phyloP scores from a whole-genome alignment of 139 green algal species.

The Picochlorum sp. region DNA sequence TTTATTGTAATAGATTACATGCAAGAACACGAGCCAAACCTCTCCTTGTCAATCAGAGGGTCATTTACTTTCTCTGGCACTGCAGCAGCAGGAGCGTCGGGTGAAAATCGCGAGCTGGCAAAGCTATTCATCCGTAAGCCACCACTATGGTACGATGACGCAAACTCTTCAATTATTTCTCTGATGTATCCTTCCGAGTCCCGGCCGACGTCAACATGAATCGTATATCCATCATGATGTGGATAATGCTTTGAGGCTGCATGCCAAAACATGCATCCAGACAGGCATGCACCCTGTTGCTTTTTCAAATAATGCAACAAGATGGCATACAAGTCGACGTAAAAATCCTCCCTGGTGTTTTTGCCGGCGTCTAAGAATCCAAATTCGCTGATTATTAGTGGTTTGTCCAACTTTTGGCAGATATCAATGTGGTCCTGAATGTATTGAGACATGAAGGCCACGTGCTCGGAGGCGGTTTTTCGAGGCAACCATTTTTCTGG shows the following conservation, averaged over 20 bases:
- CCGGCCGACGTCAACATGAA: constrained; percentile 30
- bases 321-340: neutral
- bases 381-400: constrained; percentile 52
- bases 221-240: constrained; percentile 55
- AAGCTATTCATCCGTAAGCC: neutral
- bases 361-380: constrained; percentile 32
- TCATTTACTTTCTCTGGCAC: neutral
- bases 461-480: constrained; percentile 12
- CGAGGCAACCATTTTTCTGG: constrained; percentile 50
- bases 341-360: constrained; percentile 1
- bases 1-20: neutral
- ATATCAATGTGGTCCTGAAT: constrained; percentile 29
- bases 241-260: constrained; percentile 37
- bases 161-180: neutral
- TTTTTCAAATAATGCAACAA: constrained; percentile 15
- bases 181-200: neutral
- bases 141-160: neutral
- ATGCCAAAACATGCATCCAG: constrained; percentile 41
- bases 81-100: neutral
- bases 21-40: neutral
- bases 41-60: constrained; percentile 2
- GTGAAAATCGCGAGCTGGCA: neutral
- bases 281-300: constrained; percentile 1
- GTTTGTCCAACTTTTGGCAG: constrained; percentile 34
- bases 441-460: constrained; percentile 30